Conservation (phyloP, 2,329 filamentous ascomycete genomes). For the Penicillium olsonii region DNA sequence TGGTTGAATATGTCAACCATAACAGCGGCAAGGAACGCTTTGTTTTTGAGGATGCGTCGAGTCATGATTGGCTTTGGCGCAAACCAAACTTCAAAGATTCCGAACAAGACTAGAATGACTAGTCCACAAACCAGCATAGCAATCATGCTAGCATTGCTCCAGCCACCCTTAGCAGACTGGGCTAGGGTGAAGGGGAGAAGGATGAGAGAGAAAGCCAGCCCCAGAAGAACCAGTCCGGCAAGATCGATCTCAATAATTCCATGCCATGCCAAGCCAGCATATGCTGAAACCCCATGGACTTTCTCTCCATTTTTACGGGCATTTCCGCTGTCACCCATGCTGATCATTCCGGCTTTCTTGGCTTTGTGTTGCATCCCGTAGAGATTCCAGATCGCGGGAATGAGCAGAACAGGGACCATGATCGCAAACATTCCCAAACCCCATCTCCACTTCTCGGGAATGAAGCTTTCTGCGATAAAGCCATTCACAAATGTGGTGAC, state of each 20-base stretch:
- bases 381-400: slow-evolving; percentile 34
- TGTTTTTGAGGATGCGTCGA: slow-evolving; percentile 26
- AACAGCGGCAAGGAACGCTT: slow-evolving; percentile 21
- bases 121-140: slow-evolving; percentile 57
- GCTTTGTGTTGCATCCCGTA: slow-evolving; percentile 19
- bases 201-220: slow-evolving; percentile 34
- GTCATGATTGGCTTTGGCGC: slow-evolving; percentile 51
- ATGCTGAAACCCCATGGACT: slow-evolving; percentile 13
- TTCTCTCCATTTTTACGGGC: slow-evolving; percentile 9
- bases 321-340: background rate
- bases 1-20: slow-evolving; percentile 24
- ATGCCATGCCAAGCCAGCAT: slow-evolving; percentile 36
- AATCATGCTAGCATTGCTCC: slow-evolving; percentile 51
- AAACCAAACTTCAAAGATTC: slow-evolving; percentile 54
- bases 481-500: slow-evolving; percentile 46
- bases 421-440: slow-evolving; percentile 62
- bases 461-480: slow-evolving; percentile 44
- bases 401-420: slow-evolving; percentile 55
- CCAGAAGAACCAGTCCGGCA: slow-evolving; percentile 23
- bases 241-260: slow-evolving; percentile 62
- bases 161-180: slow-evolving; percentile 39
- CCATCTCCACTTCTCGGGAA: slow-evolving; percentile 56
- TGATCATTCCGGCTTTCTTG: slow-evolving; percentile 35
- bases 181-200: slow-evolving; percentile 66
- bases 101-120: slow-evolving; percentile 55